Evolutionary conservation across 768 basidiomycete species (phyloP), one percentile per base, ranked within the genome.

Genomic region (Tremella fuciformis): DNA sequence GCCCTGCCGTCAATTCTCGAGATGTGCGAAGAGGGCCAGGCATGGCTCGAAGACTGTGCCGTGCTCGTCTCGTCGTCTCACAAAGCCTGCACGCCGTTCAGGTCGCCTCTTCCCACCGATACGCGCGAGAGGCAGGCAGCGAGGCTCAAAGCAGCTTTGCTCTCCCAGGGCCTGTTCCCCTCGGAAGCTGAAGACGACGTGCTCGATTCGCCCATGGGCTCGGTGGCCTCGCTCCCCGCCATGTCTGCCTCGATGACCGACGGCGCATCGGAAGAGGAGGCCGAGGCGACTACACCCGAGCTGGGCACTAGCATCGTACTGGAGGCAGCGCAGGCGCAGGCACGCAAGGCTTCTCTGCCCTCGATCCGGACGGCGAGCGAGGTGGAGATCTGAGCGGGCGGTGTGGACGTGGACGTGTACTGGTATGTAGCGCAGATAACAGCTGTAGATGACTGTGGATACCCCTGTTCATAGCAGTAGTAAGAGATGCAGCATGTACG

Each of bases 21-120:
- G 8, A 39, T 66, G n/a, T 50, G 55, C n/a, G 22, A 22, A 0
- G 65, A 65, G 21, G 44, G 61, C 2, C n/a, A 19, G 37, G 48
- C 53, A 6, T 70, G 62, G 16, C 57, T 73, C 22, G 55, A 51
- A 15, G 71, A 73, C 42, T 49, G n/a, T 15, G 42, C 53, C 47
- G 24, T 61, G 8, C 66, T 65, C 57, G 55, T 73, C 47, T 52
- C 63, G 21, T n/a, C 57, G 13, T 9, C 47, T 7, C 48, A 48
- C 24, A 8, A 47, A 50, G 24, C 52, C 22, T 4, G 22, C 42
- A n/a, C n/a, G 16, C 42, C 42, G 22, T 46, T 46, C 42, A 22
- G 49, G 44, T 57, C 42, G 40, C 24, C 40, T n/a, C 13, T 21
- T 16, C 37, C 25, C 18, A n/a, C 49, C 58, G 38, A 13, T 42